These are phyloP conservation scores for Lunasporangiospora selenospora DNA, from an alignment of 192 early-diverging fungal genomes.

Conservation along the genomic window DNA sequence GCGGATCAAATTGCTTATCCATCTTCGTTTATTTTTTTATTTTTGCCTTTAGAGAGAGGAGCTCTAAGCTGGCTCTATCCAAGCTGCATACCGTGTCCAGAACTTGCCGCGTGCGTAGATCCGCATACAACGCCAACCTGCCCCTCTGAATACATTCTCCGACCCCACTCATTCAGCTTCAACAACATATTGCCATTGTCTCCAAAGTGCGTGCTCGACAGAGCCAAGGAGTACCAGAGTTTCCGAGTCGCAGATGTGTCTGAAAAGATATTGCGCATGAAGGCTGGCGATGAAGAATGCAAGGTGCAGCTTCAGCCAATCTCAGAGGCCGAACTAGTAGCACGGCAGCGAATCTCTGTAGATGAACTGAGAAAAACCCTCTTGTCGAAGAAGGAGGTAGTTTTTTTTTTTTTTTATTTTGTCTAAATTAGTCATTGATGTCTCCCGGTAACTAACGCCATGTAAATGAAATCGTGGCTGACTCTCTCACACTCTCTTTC, in stretches of 20 bases:
- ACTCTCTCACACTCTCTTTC: slow-evolving; percentile 1
- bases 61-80: slow-evolving; percentile 25
- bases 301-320: slow-evolving; percentile 8
- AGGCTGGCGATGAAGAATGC: slow-evolving; percentile 30
- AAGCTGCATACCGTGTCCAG: slow-evolving; percentile 49
- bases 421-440: no score
- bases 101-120: slow-evolving; percentile 23
- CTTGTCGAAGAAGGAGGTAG: slow-evolving; percentile 33
- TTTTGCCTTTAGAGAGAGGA: slow-evolving; percentile 3
- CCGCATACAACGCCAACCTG: slow-evolving; percentile 11
- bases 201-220: slow-evolving; percentile 35
- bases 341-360: slow-evolving; percentile 17
- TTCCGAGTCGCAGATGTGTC: slow-evolving; percentile 28
- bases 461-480: background rate
- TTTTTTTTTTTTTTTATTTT: background rate
- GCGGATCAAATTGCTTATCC: no score
- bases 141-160: slow-evolving; percentile 23
- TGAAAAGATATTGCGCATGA: slow-evolving; percentile 18
- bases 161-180: slow-evolving; percentile 31
- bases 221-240: slow-evolving; percentile 29
- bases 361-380: slow-evolving; percentile 18
- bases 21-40: background rate
- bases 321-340: slow-evolving; percentile 3
- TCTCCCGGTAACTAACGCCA: no score
- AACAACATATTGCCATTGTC: slow-evolving; percentile 33